phyloP scores from a whole-genome alignment of 805 yeast genomes.

The Metschnikowia rubicola region DNA sequence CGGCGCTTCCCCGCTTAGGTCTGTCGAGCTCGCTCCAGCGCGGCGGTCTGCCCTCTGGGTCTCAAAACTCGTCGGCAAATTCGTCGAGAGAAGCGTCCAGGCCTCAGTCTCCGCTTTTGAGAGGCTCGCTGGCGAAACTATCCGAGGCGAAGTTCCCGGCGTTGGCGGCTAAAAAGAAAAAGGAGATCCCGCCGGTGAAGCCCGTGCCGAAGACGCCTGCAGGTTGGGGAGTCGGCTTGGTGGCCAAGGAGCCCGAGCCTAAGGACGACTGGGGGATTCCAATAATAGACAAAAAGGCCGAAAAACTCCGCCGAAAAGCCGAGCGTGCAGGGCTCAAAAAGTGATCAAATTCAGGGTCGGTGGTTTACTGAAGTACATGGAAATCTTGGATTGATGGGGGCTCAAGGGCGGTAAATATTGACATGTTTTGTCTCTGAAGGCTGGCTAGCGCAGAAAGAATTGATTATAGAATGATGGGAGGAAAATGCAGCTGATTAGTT shows the following conservation, averaged over 20 bases:
- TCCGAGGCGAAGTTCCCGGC: slow-evolving; percentile 47
- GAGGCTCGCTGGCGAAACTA: slow-evolving; percentile 23
- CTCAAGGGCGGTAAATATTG: no score
- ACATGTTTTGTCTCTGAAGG: no score
- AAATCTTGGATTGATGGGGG: no score
- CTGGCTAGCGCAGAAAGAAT: no score
- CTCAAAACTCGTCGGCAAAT: not conserved
- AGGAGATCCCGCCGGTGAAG: slow-evolving; percentile 55
- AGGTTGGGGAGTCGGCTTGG: slow-evolving; percentile 16
- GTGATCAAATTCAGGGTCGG: not conserved
- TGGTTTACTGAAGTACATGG: no score
- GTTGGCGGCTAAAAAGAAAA: slow-evolving; percentile 35
- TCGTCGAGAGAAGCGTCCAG: slow-evolving; percentile 5
- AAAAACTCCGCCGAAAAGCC: slow-evolving; percentile 10
- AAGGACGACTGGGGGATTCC: slow-evolving; percentile 18
- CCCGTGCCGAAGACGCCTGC: slow-evolving; percentile 29
- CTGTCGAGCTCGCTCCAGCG: slow-evolving; percentile 27
- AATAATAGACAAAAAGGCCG: slow-evolving; percentile 17
- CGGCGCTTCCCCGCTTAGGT: slow-evolving; percentile 14
- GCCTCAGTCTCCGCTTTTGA: slow-evolving; percentile 21
- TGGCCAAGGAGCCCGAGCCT: slow-evolving; percentile 5
- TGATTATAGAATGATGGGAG: no score
- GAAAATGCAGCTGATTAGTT: no score
- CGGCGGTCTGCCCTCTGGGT: slow-evolving; percentile 3
- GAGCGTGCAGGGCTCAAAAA: slow-evolving; percentile 5